Conservation (phyloP, 2,329 filamentous ascomycete species). For the Seiridium cupressi region DNA sequence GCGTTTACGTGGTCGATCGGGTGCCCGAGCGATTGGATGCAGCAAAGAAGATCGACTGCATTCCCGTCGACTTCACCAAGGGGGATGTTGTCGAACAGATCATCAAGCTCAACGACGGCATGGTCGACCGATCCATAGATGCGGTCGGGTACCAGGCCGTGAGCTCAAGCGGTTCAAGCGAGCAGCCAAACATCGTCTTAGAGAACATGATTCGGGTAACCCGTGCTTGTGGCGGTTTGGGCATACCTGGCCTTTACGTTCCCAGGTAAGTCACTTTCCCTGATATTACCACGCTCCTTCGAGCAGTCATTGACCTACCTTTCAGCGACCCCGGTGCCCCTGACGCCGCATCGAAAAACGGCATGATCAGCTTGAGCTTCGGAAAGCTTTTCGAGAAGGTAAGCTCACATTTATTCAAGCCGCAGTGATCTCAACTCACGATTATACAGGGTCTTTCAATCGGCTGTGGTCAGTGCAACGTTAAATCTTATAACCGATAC, state of each 20-base stretch:
- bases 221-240: slow-evolving; percentile 58
- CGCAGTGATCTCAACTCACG: neutral
- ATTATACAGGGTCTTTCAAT: slow-evolving; percentile 51
- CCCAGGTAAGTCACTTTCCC: slow-evolving; percentile 25
- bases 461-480: slow-evolving; percentile 65
- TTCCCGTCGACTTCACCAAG: slow-evolving; percentile 29
- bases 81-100: slow-evolving; percentile 28
- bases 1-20: slow-evolving; percentile 30
- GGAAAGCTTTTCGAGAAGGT: slow-evolving; percentile 69
- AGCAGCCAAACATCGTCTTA: slow-evolving; percentile 50
- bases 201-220: slow-evolving; percentile 65
- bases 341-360: slow-evolving; percentile 58
- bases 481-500: slow-evolving; percentile 67
- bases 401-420: slow-evolving; percentile 7
- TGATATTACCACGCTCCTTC: neutral
- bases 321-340: slow-evolving; percentile 60
- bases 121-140: slow-evolving; percentile 20
- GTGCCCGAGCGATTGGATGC: slow-evolving; percentile 21
- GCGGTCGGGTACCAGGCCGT: slow-evolving; percentile 21
- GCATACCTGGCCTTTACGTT: slow-evolving; percentile 54
- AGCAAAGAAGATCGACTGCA: slow-evolving; percentile 27
- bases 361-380: slow-evolving; percentile 63
- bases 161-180: neutral
- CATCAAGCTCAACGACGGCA: slow-evolving; percentile 17
- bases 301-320: neutral